Evolutionary conservation across 2,329 filamentous ascomycete species (phyloP).

Genomic region (Aspergillus udagawae): DNA sequence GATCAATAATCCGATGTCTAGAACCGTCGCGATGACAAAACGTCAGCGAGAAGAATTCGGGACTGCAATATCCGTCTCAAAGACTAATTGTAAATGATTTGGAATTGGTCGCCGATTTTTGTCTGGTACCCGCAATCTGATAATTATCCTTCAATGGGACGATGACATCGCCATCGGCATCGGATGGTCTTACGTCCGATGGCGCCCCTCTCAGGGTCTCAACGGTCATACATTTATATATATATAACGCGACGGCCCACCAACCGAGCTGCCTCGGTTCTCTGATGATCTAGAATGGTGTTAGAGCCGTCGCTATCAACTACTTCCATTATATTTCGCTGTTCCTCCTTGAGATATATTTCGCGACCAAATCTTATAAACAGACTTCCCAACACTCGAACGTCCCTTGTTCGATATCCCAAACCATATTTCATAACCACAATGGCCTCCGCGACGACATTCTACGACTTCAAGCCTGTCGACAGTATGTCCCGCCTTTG

Average conservation of each 20-base stretch:
- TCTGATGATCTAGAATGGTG: background rate
- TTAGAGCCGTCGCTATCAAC: background rate
- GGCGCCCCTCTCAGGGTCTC: background rate
- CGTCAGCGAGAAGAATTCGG: background rate
- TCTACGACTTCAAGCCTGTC: constrained; percentile 58
- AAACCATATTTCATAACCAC: constrained; percentile 18
- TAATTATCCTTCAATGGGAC: too few species aligned
- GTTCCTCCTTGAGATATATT: background rate
- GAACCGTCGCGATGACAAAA: background rate
- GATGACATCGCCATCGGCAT: background rate
- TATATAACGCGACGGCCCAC: background rate
- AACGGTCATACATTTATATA: background rate
- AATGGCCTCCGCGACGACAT: constrained; percentile 56
- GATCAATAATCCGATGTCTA: background rate
- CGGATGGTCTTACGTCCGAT: background rate
- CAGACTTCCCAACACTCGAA: background rate
- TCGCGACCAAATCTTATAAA: background rate
- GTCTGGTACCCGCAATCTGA: background rate
- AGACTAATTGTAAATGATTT: background rate
- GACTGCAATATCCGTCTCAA: background rate
- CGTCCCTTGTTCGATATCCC: background rate
- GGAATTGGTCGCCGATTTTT: background rate
- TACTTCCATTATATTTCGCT: background rate
- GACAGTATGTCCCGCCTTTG: constrained; percentile 46
- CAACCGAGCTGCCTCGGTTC: background rate